Base-by-base conservation (phyloP, 2,329 filamentous ascomycete species). In the Aspergillus novofumigatus region DNA sequence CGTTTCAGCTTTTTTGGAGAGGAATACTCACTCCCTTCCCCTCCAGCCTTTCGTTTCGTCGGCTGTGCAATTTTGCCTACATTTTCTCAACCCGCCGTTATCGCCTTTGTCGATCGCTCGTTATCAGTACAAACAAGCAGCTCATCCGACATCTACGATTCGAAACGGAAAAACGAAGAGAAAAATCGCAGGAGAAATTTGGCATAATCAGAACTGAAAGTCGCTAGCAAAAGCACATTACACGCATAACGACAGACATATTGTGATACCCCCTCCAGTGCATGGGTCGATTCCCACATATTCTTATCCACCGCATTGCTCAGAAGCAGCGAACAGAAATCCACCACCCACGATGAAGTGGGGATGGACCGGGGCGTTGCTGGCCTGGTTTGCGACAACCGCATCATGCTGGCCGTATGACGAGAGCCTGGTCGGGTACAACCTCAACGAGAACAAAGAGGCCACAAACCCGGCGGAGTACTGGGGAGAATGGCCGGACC, bases 401-500 rank as follows among this genome's bases (percentile, higher is more conserved):
- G 63, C 62, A 50, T 53, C 20, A 25, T 63, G 63, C 49, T 75
- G 72, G 72, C 73, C 73, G 11, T 84, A 83, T 59, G 78, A 82
- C 56, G 74, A 78, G 29, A 68, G 68, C 2, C 74, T 81, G 52
- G 72, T 75, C 45, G 75, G 77, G 42, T 86, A 79, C 72, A 87
- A 87, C 64, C 73, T 87, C 61, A 87, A 87, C 67, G 74, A 77
- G 60, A 86, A 87, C 67, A 63, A 79, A 62, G 72, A 75, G 45
- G 83, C 85, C 14, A 77, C 67, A 4, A 69, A 78, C 53, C 82
- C 84, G 2, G 70, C 81, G 29, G 78, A 87, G 48, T 87, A 87
- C 67, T 81, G 73, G 69, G 81, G 84, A 57, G 71, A 78, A 72
- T 80, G 82, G 80, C 73, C 72, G n/a, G 72, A 78, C 61, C 81